Evolutionary conservation across 495 filamentous ascomycete species (phyloP).

Genomic region (Penicillium flavigenum): DNA sequence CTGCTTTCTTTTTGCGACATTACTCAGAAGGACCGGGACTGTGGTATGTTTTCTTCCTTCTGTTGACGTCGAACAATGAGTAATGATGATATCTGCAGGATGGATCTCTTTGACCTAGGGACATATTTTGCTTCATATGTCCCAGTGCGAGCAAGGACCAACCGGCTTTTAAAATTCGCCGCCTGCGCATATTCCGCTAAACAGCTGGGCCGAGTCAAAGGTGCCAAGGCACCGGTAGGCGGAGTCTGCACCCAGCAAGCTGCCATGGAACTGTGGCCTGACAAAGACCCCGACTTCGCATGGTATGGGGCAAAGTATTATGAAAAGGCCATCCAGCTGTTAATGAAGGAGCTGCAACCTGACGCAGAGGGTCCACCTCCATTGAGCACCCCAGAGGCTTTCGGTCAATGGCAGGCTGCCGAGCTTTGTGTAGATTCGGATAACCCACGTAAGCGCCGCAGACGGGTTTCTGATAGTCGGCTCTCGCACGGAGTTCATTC

Average conservation of each 20-base stretch:
- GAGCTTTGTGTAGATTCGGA: slow-evolving; percentile 35
- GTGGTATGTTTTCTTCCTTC: slow-evolving; percentile 41
- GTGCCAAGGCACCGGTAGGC: slow-evolving; percentile 49
- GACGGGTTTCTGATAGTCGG: slow-evolving; percentile 41
- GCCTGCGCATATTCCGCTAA: slow-evolving; percentile 63
- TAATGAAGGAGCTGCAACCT: slow-evolving; percentile 57
- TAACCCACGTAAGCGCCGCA: slow-evolving; percentile 40
- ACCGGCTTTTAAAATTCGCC: slow-evolving; percentile 58
- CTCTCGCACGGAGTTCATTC: slow-evolving; percentile 47
- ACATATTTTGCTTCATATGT: slow-evolving; percentile 60
- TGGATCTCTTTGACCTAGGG: slow-evolving; percentile 62
- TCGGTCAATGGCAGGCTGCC: slow-evolving; percentile 41
- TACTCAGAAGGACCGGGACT: slow-evolving; percentile 60
- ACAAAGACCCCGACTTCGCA: slow-evolving; percentile 50
- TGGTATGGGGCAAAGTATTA: slow-evolving; percentile 62
- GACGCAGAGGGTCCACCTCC: slow-evolving; percentile 41
- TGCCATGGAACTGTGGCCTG: slow-evolving; percentile 52
- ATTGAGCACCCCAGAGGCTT: slow-evolving; percentile 35
- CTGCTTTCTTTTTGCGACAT: slow-evolving; percentile 60
- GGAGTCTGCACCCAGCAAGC: slow-evolving; percentile 50
- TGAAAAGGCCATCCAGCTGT: slow-evolving; percentile 60
- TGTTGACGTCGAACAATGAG: background rate
- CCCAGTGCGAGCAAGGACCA: slow-evolving; percentile 55
- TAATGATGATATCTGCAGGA: slow-evolving; percentile 44
- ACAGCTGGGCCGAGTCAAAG: slow-evolving; percentile 56